These are phyloP conservation scores for Alloteropsis semialata DNA, from an alignment of 176 grass and related monocot genomes.

Conservation along the genomic window DNA sequence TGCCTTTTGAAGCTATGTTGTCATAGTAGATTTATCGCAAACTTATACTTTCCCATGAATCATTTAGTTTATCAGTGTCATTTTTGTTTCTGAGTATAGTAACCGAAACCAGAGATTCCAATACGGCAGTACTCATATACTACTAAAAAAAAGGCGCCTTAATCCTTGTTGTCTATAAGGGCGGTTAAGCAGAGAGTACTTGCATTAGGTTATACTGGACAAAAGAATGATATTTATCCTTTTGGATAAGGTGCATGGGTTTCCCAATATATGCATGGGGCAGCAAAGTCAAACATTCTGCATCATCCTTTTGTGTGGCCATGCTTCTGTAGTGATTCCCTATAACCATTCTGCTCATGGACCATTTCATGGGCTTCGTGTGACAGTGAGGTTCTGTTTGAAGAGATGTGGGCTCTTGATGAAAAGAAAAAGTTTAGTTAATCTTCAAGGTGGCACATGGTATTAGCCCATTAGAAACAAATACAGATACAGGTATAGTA, in stretches of 20 bases:
- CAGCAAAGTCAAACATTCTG: neutral
- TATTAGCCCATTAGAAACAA: constrained; percentile 2
- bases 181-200: neutral
- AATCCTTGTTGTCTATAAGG: constrained; percentile 3
- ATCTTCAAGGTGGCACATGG: neutral
- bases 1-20: neutral
- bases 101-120: neutral
- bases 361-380: constrained; percentile 13
- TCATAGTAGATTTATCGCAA: neutral
- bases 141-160: neutral
- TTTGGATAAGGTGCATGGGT: constrained; percentile 18
- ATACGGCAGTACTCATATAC: neutral
- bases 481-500: neutral
- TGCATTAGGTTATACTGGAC: neutral
- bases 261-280: neutral
- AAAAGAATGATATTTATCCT: constrained; percentile 7
- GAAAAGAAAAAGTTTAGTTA: neutral
- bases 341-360: neutral
- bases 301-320: neutral
- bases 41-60: neutral
- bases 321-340: constrained; percentile 13
- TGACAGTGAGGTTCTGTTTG: neutral
- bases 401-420: neutral
- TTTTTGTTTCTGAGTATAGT: neutral
- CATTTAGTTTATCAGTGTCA: neutral